Conservation (phyloP, 495 filamentous ascomycete genomes). For the Penicillium taxi region DNA sequence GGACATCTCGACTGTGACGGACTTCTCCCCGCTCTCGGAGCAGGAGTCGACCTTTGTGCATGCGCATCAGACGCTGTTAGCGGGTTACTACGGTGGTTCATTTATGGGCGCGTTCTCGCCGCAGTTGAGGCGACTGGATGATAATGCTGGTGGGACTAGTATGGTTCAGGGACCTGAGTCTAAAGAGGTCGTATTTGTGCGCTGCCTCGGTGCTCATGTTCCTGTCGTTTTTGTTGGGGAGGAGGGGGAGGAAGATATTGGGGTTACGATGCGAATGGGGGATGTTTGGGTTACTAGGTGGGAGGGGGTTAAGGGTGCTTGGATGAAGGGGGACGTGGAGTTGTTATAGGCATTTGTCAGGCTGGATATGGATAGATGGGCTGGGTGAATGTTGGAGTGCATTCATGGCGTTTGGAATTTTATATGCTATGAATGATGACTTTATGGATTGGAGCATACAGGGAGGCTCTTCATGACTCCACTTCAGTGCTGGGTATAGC, state of each 20-base stretch:
- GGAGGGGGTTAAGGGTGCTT: slow-evolving; percentile 66
- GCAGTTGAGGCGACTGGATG: slow-evolving; percentile 71
- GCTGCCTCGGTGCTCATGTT: slow-evolving; percentile 55
- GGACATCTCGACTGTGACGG: slow-evolving; percentile 29
- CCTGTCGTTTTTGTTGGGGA: slow-evolving; percentile 47
- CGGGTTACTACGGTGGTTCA: slow-evolving; percentile 69
- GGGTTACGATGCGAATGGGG: slow-evolving; percentile 57
- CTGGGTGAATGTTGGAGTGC: slow-evolving; percentile 1
- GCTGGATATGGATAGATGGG: neutral
- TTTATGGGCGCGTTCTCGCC: slow-evolving; percentile 78
- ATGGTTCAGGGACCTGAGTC: slow-evolving; percentile 88
- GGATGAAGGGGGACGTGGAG: slow-evolving; percentile 70
- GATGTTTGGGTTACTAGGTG: slow-evolving; percentile 86
- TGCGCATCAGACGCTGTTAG: slow-evolving; percentile 71
- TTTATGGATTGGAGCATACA: slow-evolving; percentile 2
- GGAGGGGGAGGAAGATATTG: slow-evolving; percentile 47
- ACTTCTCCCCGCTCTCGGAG: slow-evolving; percentile 52
- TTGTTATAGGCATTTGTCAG: slow-evolving; percentile 51
- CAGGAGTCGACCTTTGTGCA: slow-evolving; percentile 70
- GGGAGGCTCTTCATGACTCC: no score
- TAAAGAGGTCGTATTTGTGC: slow-evolving; percentile 74
- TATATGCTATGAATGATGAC: neutral
- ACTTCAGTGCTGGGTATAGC: no score
- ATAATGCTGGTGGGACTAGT: slow-evolving; percentile 76
- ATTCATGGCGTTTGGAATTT: slow-evolving; percentile 10